Evolutionary conservation across 1,139 yeast species (phyloP).

Genomic region (Suhomyces terraborum): DNA sequence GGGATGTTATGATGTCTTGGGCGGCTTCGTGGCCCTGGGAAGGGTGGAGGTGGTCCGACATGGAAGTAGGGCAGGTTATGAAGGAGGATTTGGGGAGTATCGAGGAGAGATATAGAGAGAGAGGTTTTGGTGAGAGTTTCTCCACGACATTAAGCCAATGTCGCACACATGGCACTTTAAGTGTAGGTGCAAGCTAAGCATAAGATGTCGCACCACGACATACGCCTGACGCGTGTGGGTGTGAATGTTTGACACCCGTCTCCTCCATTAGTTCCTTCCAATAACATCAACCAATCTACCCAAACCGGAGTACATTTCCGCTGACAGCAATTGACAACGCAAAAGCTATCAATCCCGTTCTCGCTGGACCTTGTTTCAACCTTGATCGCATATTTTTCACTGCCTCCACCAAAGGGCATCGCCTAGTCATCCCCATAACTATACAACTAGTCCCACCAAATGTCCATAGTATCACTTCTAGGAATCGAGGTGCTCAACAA

Average conservation of each 20-base stretch:
- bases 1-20: background rate
- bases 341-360: too few relatives aligned
- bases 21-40: background rate
- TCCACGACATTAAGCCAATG: background rate
- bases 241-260: background rate
- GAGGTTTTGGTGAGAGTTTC: too few relatives aligned
- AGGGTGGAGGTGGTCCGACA: background rate
- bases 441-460: background rate
- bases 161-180: too few relatives aligned
- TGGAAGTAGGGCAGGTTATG: too few relatives aligned
- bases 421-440: background rate
- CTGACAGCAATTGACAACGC: too few relatives aligned
- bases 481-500: constrained; percentile 92
- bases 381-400: constrained; percentile 1
- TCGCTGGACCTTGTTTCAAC: too few relatives aligned
- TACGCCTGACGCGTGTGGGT: background rate
- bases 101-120: too few relatives aligned
- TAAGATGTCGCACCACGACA: background rate
- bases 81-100: too few relatives aligned
- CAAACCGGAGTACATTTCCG: too few relatives aligned
- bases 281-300: background rate
- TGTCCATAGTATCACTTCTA: constrained; percentile 92
- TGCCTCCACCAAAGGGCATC: background rate
- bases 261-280: background rate
- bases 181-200: too few relatives aligned